Conservation (phyloP, 345 rosid species). For the Aquilaria malaccensis region DNA sequence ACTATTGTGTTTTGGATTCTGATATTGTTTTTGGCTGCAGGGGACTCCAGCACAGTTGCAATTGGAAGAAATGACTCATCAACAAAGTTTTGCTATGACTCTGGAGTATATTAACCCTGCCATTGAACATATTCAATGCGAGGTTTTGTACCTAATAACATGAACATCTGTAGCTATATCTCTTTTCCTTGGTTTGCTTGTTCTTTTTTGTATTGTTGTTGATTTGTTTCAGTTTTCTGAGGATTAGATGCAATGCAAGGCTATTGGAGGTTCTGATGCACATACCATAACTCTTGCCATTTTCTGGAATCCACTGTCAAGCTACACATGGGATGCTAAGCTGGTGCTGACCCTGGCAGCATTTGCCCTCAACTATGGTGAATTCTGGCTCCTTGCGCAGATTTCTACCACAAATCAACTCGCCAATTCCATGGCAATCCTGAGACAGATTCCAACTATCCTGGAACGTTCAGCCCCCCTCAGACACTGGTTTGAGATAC, state of each 20-base stretch:
- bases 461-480: conserved; percentile 40
- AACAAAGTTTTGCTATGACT: conserved; percentile 27
- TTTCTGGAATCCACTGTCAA: conserved; percentile 38
- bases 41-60: conserved; percentile 14
- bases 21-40: conserved; percentile 13
- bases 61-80: conserved; percentile 35
- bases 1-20: too few species aligned
- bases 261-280: conserved; percentile 48
- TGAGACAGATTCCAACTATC: conserved; percentile 45
- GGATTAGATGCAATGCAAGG: conserved; percentile 50
- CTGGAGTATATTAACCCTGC: conserved; percentile 36
- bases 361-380: conserved; percentile 67
- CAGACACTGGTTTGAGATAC: conserved; percentile 42
- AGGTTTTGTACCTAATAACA: conserved; percentile 20
- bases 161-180: too few species aligned
- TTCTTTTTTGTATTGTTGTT: background rate
- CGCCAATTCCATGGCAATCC: conserved; percentile 63
- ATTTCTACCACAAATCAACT: conserved; percentile 55
- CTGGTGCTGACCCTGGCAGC: conserved; percentile 61
- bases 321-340: conserved; percentile 71
- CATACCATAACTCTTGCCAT: conserved; percentile 49
- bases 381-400: conserved; percentile 72
- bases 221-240: background rate
- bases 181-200: too few species aligned
- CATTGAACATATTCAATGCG: conserved; percentile 48